phyloP scores from a whole-genome alignment of 805 yeast species.

The Wickerhamomyces queroliae region DNA sequence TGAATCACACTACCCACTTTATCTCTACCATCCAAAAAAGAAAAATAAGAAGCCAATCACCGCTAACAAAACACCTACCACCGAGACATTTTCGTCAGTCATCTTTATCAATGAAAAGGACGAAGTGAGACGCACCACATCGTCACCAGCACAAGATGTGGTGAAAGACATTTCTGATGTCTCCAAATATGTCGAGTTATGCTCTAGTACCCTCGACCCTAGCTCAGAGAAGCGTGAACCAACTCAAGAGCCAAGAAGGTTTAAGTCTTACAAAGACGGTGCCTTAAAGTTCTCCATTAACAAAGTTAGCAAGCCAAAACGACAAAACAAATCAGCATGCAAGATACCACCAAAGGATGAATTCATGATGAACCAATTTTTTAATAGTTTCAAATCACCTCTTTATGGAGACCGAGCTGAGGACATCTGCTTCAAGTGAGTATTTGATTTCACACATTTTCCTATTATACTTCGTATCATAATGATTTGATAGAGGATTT shows the following conservation, averaged over 20 bases:
- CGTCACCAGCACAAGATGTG: background rate
- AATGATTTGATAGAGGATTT: too few species aligned
- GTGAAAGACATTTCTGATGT: background rate
- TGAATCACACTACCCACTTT: background rate
- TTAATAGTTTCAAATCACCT: background rate
- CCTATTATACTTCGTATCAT: too few species aligned
- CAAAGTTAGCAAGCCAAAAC: background rate
- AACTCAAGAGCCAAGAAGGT: background rate
- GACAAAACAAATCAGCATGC: background rate
- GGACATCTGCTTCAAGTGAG: background rate
- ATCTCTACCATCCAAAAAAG: background rate
- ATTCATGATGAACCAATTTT: background rate
- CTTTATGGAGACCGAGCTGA: background rate
- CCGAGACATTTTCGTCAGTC: background rate
- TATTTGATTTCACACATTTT: too few species aligned
- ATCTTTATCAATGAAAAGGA: background rate
- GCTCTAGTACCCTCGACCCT: background rate
- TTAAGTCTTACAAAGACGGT: background rate
- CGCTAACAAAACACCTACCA: background rate
- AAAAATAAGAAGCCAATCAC: background rate
- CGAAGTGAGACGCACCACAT: background rate
- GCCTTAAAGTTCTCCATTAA: background rate
- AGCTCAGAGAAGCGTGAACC: background rate
- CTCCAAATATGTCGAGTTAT: background rate
- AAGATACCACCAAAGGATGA: background rate